phyloP scores from a whole-genome alignment of 2,329 filamentous ascomycete genomes.

The Alternaria consortialis region DNA sequence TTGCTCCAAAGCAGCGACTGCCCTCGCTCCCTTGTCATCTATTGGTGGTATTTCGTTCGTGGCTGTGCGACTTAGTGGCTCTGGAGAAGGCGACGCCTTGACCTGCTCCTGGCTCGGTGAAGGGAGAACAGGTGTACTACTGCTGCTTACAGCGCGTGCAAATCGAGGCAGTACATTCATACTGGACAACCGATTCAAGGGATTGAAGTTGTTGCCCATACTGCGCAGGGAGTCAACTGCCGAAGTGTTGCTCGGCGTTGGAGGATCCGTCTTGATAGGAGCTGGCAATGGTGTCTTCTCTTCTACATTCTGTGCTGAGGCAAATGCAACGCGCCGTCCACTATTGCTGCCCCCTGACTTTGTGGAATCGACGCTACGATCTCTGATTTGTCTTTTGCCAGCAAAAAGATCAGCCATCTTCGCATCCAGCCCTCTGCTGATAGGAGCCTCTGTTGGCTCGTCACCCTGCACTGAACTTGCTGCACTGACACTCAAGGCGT shows the following conservation, averaged over 20 bases:
- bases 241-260: conserved; percentile 56
- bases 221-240: conserved; percentile 84
- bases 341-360: conserved; percentile 69
- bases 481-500: conserved; percentile 60
- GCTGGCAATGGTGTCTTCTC: conserved; percentile 34
- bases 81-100: conserved; percentile 36
- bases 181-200: conserved; percentile 78
- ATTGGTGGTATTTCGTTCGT: conserved; percentile 32
- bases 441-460: conserved; percentile 46
- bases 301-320: conserved; percentile 32
- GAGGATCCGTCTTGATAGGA: conserved; percentile 37
- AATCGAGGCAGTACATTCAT: conserved; percentile 81
- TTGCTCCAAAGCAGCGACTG: conserved; percentile 56
- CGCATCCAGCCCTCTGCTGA: conserved; percentile 57
- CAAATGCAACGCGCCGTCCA: conserved; percentile 67
- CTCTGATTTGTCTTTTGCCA: conserved; percentile 70
- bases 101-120: conserved; percentile 49
- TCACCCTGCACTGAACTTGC: conserved; percentile 61
- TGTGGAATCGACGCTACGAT: conserved; percentile 79
- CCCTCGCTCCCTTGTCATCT: conserved; percentile 50
- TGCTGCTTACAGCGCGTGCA: conserved; percentile 63
- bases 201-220: conserved; percentile 82
- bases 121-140: conserved; percentile 52
- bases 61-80: conserved; percentile 24
- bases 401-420: conserved; percentile 76